Base-by-base conservation (phyloP, 148 eudicot species). In the Bassia scoparia region DNA sequence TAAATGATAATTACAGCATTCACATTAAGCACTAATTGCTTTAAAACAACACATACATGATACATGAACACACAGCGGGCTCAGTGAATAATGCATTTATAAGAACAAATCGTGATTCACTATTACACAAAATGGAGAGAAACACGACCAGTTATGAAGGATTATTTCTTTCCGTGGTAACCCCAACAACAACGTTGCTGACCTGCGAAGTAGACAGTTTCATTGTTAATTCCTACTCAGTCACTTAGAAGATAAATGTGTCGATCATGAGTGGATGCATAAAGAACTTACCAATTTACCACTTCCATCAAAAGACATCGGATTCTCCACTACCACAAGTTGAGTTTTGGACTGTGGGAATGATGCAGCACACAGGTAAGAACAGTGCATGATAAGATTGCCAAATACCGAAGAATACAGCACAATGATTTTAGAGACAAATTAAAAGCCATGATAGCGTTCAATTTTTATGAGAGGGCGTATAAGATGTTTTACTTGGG, bases 141-240 rank as follows among this genome's bases (percentile, higher is more conserved):
- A 20, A 59, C 13, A 67, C 53, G 2, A 24, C n/a, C 26, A 31
- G 31, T 17, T 43, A 38, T 29, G 56, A 18, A n/a, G 17, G 5
- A 33, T 72, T 50, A 82, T 79, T 84, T 82, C 76, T 84, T 58
- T 82, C 86, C 38, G 89, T 87, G 10, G 94, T 89, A n/a, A 91
- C 90, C 17, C 97, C 97, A 64, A 91, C 92, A 6, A 91, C 97
- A 46, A 91, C 92, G 72, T 91, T 91, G 81, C 86, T 91, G 64
- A 91, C 94, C 97, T 89, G 73, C 53, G 64, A 24, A 60, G 55
- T 20, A 30, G 38, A 67, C 31, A 61, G 49, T 53, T 43, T n/a
- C 52, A 37, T 55, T 7, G 56, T 67, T 24, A 70, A 64, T 70
- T 37, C 46, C 58, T 27, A 48, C 56, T 69, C 12, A 4, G 54